Conservation (phyloP, 768 basidiomycete species). For the Dioszegia crocea region DNA sequence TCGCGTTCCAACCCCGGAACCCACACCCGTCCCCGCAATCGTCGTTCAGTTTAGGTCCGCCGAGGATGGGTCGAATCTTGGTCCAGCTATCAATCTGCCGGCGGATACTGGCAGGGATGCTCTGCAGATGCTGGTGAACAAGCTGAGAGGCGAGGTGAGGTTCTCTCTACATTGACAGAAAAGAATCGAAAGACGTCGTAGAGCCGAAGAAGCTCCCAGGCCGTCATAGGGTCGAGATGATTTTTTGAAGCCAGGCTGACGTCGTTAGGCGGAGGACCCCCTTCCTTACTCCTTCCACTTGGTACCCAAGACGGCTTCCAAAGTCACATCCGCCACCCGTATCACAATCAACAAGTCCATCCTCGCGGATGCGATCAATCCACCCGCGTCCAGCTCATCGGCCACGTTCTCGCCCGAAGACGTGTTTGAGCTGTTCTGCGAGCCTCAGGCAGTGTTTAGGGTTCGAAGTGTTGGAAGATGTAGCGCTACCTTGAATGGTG, state of each 20-base stretch:
- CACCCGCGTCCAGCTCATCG: constrained; percentile 21
- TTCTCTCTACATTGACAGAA: too few species aligned
- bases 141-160: constrained; percentile 68
- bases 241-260: too few species aligned
- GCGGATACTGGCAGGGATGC: constrained; percentile 79
- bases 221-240: too few species aligned
- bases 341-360: constrained; percentile 81
- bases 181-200: too few species aligned
- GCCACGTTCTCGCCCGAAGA: constrained; percentile 60
- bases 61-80: constrained; percentile 72
- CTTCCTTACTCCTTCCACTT: constrained; percentile 91
- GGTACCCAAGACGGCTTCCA: constrained; percentile 29
- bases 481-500: constrained; percentile 83
- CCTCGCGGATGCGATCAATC: constrained; percentile 72
- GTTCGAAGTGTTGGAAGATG: constrained; percentile 92
- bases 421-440: constrained; percentile 78
- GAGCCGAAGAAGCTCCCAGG: too few species aligned
- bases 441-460: constrained; percentile 91
- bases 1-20: constrained; percentile 48
- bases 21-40: constrained; percentile 59
- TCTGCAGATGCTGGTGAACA: constrained; percentile 84
- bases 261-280: constrained; percentile 79
- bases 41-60: constrained; percentile 91
- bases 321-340: constrained; percentile 58
- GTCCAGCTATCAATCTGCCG: constrained; percentile 82